Conservation (phyloP, 345 rosid species). For the Aegle marmelos region DNA sequence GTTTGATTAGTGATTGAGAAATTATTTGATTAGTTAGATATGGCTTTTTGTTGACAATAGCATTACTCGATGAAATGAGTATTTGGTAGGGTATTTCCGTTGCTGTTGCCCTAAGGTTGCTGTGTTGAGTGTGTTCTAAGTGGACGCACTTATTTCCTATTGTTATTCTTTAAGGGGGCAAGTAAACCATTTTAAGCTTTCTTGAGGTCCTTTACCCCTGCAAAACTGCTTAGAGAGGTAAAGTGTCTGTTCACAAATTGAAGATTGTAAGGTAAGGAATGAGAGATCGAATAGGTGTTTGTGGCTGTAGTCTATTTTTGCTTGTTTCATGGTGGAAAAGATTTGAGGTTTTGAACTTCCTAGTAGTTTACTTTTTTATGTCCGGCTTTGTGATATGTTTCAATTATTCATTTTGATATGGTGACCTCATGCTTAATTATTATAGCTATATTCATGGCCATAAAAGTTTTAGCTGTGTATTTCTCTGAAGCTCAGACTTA, state of each 20-base stretch:
- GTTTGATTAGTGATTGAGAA: neutral
- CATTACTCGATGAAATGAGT: neutral
- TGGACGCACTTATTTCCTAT: neutral
- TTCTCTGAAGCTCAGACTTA: neutral
- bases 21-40: neutral
- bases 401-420: neutral
- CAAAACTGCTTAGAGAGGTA: neutral
- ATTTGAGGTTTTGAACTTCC: neutral
- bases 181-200: neutral
- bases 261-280: neutral
- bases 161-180: neutral
- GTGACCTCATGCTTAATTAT: neutral
- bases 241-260: neutral
- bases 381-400: neutral
- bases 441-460: neutral
- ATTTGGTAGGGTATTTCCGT: neutral
- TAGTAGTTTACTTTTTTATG: neutral
- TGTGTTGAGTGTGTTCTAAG: neutral
- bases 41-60: neutral
- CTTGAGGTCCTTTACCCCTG: neutral
- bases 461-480: neutral
- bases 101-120: neutral
- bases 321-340: neutral
- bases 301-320: neutral
- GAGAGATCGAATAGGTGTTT: neutral